These are phyloP conservation scores for Trametes pubescens DNA, from an alignment of 1,284 basidiomycete genomes.

Conservation along the genomic window DNA sequence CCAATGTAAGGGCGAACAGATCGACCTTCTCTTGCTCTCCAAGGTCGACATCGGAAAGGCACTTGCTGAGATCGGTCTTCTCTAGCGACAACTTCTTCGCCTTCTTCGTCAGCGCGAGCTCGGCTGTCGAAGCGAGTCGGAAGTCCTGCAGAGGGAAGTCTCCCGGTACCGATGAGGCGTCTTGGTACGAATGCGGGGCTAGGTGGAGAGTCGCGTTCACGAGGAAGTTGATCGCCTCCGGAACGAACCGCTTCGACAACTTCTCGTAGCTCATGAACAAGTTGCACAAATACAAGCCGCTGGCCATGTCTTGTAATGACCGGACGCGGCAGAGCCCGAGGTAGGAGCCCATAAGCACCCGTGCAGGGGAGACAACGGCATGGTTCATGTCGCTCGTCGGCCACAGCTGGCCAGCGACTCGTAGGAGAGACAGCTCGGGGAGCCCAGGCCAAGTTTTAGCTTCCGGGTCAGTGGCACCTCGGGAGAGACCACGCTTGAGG, in stretches of 20 bases:
- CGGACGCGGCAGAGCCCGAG: conserved; percentile 87
- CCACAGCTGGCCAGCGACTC: conserved; percentile 87
- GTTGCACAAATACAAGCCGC: conserved; percentile 90
- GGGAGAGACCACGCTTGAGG: conserved; percentile 83
- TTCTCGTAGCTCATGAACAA: conserved; percentile 86
- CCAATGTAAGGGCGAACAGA: conserved; percentile 67
- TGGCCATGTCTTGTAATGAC: conserved; percentile 77
- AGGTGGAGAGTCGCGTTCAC: conserved; percentile 78
- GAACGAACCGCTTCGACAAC: conserved; percentile 87
- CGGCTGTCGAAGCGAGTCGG: conserved; percentile 51
- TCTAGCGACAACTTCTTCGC: conserved; percentile 48
- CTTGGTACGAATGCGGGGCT: conserved; percentile 65
- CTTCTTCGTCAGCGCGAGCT: conserved; percentile 52
- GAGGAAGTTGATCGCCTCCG: conserved; percentile 90
- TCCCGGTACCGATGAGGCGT: conserved; percentile 62
- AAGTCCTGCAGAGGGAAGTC: conserved; percentile 81
- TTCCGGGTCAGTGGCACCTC: conserved; percentile 68
- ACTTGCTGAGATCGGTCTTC: conserved; percentile 56
- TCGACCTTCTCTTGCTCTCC: conserved; percentile 74
- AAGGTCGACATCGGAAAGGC: conserved; percentile 48
- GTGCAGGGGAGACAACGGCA: conserved; percentile 86
- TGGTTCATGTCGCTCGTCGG: conserved; percentile 96
- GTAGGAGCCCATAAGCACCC: conserved; percentile 92
- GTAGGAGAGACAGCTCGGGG: conserved; percentile 85
- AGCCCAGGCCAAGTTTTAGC: conserved; percentile 91